Evolutionary conservation across 78 protist species (phyloP).

Genomic region (Planoprotostelium fungivorum): DNA sequence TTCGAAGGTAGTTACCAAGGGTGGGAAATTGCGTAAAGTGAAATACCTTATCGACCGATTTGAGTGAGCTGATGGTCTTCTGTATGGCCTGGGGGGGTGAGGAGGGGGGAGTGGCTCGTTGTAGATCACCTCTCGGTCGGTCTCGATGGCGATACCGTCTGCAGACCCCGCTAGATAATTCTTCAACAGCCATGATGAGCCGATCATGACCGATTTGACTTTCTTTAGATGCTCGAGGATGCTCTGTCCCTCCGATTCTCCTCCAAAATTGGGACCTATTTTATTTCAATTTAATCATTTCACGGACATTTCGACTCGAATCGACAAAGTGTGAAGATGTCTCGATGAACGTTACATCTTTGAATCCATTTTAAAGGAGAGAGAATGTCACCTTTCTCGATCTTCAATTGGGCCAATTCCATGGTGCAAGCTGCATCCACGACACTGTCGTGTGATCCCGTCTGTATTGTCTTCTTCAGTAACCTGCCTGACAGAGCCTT

Average conservation of each 20-base stretch:
- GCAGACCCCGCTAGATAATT: not conserved
- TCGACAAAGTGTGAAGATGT: not conserved
- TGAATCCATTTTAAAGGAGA: too few relatives aligned
- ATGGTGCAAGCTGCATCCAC: constrained; percentile 44
- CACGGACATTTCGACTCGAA: not conserved
- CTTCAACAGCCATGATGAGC: not conserved
- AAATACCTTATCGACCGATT: not conserved
- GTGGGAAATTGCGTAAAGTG: not conserved
- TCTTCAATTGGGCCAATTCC: constrained; percentile 39
- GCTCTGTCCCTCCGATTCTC: not conserved
- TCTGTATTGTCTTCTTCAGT: constrained; percentile 22
- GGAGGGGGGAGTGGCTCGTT: too few relatives aligned
- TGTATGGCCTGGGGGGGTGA: not conserved
- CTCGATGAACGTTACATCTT: too few relatives aligned
- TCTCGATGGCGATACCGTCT: not conserved
- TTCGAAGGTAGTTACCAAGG: not conserved
- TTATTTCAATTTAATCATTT: too few relatives aligned
- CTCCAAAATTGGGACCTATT: not conserved
- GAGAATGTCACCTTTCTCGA: constrained; percentile 24
- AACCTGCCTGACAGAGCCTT: constrained; percentile 27
- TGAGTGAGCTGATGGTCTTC: not conserved
- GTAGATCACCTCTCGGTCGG: not conserved
- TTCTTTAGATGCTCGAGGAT: not conserved
- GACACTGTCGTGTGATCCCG: constrained; percentile 31
- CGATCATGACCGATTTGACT: not conserved